A percentile compares a stretch with the other conserved stretches of the same genome.
phyloP scores from a whole-genome alignment of 2,329 filamentous ascomycete genomes.

The Cladosporium sp. region DNA sequence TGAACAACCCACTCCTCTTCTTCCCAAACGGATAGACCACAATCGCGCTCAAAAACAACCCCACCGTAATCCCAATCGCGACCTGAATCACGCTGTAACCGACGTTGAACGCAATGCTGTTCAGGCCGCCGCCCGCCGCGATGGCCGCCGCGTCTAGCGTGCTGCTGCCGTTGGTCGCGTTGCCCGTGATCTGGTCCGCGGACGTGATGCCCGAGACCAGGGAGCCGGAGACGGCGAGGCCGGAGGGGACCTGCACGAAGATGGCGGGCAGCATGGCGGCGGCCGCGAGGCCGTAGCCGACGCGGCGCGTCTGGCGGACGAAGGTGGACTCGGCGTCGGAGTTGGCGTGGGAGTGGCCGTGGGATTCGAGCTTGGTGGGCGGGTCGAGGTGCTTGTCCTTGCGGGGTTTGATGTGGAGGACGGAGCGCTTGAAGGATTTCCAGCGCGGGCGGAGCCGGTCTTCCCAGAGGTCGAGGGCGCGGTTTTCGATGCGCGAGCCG shows the following conservation, averaged over 20 bases:
- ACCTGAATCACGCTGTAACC: constrained; percentile 45
- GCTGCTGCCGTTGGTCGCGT: constrained; percentile 38
- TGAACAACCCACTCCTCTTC: constrained; percentile 40
- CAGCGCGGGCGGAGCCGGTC: constrained; percentile 38
- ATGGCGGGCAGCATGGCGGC: constrained; percentile 83
- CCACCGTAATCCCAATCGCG: constrained; percentile 47
- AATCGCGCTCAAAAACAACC: constrained; percentile 43
- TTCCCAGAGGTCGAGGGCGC: constrained; percentile 50
- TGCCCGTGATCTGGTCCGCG: constrained; percentile 48
- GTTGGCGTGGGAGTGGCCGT: constrained; percentile 6
- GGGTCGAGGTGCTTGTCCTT: constrained; percentile 14
- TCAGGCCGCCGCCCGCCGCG: constrained; percentile 25
- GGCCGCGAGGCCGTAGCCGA: constrained; percentile 72
- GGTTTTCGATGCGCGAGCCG: constrained; percentile 54
- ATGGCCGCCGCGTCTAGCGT: constrained; percentile 34
- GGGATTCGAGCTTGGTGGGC: constrained; percentile 24
- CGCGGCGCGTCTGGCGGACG: constrained; percentile 34
- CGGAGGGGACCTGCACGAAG: constrained; percentile 61
- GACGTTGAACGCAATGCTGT: constrained; percentile 42
- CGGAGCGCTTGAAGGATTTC: constrained; percentile 20
- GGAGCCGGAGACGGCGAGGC: constrained; percentile 52
- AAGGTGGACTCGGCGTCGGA: constrained; percentile 25
- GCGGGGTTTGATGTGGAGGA: constrained; percentile 29
- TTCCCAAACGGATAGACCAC: constrained; percentile 46
- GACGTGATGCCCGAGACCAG: constrained; percentile 51